Base-by-base conservation (phyloP, 176 grass and related monocot species). In the Oryza glumipatula region DNA sequence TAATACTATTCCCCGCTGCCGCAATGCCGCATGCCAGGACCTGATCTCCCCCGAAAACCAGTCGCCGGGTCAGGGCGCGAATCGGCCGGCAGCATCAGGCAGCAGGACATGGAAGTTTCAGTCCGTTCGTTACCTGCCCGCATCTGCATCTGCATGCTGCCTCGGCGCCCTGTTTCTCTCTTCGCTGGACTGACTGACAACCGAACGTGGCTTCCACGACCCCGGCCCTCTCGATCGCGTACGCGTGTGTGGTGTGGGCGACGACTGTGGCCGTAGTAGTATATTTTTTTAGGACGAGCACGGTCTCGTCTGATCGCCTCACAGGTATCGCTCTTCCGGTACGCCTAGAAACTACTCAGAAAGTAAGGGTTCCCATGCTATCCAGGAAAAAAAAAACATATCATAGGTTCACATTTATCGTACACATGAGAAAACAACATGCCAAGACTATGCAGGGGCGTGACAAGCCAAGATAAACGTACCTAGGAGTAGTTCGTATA, bases 101-200 rank as follows among this genome's bases (percentile, higher is more conserved):
- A 21, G 82, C 33, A 77, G 67, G 58, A 73, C 67, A 90, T 90
- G 83, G 78, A 86, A 82, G 67, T 82, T 89, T 71, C 88, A 82
- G 58, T 23, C 7, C 54, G 83, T 54, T 32, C 82, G 64, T 77
- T 73, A 46, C 75, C 86, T 58, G 54, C 54, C 54, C 21, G 54
- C 54, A 9, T 58, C 54, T 58, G 52, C 52, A 14, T 3, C 47
- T 49, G 47, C 47, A 58, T 73, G 68, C 77, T 67, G 68, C 77
- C 22, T 67, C 58, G 74, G 33, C 74, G 17, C 48, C 26, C 39
- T 41, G 39, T 41, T 61, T 73, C 36, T 63, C 11, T 73, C 15
- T 44, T 11, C 3, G 7, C 65, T 49, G 5, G 14, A 32, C 70
- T 19, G 56, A 74, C 43, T 19, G 56, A 83, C 43, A 49, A 70